phyloP scores from a whole-genome alignment of 2,329 filamentous ascomycete species.

The Mollisia scopiformis region DNA sequence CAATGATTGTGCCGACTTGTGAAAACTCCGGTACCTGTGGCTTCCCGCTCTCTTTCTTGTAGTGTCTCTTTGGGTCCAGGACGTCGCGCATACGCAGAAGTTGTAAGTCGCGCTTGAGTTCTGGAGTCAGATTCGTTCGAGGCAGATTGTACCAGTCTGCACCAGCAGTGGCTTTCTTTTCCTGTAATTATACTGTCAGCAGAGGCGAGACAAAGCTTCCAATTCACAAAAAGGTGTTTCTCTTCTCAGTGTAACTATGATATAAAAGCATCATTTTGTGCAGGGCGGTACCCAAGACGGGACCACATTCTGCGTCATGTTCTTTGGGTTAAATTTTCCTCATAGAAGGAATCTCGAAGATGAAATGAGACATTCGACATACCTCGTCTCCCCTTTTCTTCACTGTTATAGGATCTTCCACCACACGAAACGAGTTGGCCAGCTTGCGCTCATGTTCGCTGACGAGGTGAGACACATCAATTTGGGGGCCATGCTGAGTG shows the following conservation, averaged over 20 bases:
- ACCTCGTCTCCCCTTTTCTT: constrained; percentile 55
- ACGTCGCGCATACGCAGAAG: constrained; percentile 87
- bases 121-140: constrained; percentile 78
- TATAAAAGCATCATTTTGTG: constrained; percentile 60
- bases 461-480: constrained; percentile 54
- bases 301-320: constrained; percentile 75
- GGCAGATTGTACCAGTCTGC: constrained; percentile 87
- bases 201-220: constrained; percentile 10
- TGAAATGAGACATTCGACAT: constrained; percentile 32
- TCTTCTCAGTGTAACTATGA: constrained; percentile 75
- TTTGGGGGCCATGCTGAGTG: constrained; percentile 52
- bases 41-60: constrained; percentile 71
- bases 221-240: constrained; percentile 4
- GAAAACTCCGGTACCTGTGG: constrained; percentile 76
- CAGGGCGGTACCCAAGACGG: constrained; percentile 81
- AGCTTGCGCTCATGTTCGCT: constrained; percentile 49
- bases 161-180: constrained; percentile 68
- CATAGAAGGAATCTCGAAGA: constrained; percentile 49
- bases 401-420: constrained; percentile 54
- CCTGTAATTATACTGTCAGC: constrained; percentile 31
- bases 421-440: constrained; percentile 51
- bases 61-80: constrained; percentile 75
- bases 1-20: constrained; percentile 85
- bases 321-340: constrained; percentile 76
- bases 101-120: constrained; percentile 88